Evolutionary conservation across 2,329 filamentous ascomycete genomes (phyloP).

Genomic region (Exophiala bonariae): DNA sequence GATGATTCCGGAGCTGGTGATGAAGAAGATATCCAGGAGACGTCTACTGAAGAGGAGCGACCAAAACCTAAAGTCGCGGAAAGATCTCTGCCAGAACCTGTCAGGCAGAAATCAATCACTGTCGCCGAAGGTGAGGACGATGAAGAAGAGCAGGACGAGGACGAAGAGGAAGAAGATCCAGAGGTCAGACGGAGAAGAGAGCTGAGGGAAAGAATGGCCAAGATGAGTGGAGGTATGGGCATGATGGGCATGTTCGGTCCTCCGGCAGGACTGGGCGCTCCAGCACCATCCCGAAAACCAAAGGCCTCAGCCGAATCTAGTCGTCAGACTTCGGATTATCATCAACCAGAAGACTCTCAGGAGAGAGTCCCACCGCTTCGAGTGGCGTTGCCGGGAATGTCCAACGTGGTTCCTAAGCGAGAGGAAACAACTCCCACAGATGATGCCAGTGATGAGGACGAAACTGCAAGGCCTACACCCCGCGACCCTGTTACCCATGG

Average conservation of each 20-base stretch:
- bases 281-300: conserved; percentile 49
- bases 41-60: conserved; percentile 69
- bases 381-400: conserved; percentile 71
- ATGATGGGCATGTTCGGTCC: conserved; percentile 92
- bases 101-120: conserved; percentile 33
- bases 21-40: conserved; percentile 62
- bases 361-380: conserved; percentile 47
- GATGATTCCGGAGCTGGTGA: conserved; percentile 65
- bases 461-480: conserved; percentile 23
- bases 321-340: conserved; percentile 32
- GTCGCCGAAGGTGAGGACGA: conserved; percentile 54
- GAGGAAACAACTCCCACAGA: conserved; percentile 48
- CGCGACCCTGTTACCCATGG: conserved; percentile 19
- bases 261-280: conserved; percentile 64
- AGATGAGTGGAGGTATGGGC: conserved; percentile 96
- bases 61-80: conserved; percentile 54
- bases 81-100: conserved; percentile 9
- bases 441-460: conserved; percentile 33
- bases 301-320: conserved; percentile 43
- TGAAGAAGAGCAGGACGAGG: conserved; percentile 67
- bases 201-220: conserved; percentile 91
- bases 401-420: conserved; percentile 51
- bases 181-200: conserved; percentile 84
- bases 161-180: conserved; percentile 83
- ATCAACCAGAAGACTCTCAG: conserved; percentile 33